Base-by-base conservation (phyloP, 345 rosid species). In the Cardamine occulta region DNA sequence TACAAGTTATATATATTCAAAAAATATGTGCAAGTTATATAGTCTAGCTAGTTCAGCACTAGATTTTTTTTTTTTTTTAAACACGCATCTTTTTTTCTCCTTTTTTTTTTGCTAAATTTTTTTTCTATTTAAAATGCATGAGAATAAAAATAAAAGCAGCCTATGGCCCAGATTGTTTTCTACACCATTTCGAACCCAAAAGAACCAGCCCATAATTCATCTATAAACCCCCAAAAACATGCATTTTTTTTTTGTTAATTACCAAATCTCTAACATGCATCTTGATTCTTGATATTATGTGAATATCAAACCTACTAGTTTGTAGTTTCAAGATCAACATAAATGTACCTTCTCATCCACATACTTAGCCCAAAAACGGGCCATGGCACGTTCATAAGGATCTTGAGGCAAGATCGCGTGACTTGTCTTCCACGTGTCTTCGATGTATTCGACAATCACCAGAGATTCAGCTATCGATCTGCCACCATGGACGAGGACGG, bases 291-390 rank as follows among this genome's bases (percentile, higher is more conserved):
- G 64, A 34, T 60, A 60, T n/a, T 56, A 29, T 9, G 39, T 56
- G 48, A 34, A 19, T 52, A 6, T 55, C 8, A 73, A 23, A 47
- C n/a, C 39, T 26, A 37, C 28, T 6, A 32, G 11, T 19, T 39
- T 47, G 42, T 21, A 13, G 29, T 11, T 26, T 63, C 5, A 37
- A 73, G n/a, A 61, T 44, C 31, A 65, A 19, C 47, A 55, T 26
- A 48, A 11, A 15, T 9, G 18, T 77, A 87, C 88, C 84, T 80
- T 80, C 0, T 82, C 86, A 40, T 87, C 88, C 21, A 82, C 54
- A 82, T 79, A 83, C 75, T 78, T 82, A 10, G 86, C 85, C 89
- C 89, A 88, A 79, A 88, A 84, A 21, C 85, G 88, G 1, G 82
- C 88, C 52, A 47, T 35, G 62, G 89, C 88, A 44, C 81, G 74